Evolutionary conservation across 2,329 filamentous ascomycete species (phyloP), one percentile per base, ranked within the genome.

Genomic region (Rhinocladiella mackenziei): DNA sequence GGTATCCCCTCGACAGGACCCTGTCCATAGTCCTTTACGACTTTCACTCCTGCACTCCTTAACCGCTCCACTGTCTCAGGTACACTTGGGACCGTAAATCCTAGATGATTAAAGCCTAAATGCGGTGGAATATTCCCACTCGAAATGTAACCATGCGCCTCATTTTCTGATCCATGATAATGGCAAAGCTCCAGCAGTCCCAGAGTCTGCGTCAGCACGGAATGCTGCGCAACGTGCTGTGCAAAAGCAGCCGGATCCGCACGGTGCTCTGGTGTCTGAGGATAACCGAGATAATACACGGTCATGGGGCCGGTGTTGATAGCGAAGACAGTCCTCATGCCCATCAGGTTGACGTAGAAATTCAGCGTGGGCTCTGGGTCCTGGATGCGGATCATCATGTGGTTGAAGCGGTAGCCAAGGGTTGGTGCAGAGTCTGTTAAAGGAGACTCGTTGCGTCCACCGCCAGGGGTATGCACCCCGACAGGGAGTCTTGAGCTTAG

Each of bases 301-400:
- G 63, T 66, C 48, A 62, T 63, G 8, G 62, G 63, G 5, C 64
- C 62, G 23, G 60, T 55, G 40, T 66, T 66, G 57, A 64, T 62
- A 23, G 57, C 61, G 42, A 65, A 66, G 17, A 66, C 51, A 4
- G 64, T 57, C 10, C 64, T 61, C 63, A 67, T 65, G 44, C 63
- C 63, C 51, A 66, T 59, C 6, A 65, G 58, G 28, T 63, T 46
- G 30, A 65, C 52, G 41, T 66, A 66, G 54, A 66, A 67, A 39
- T 62, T 54, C 1, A 66, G 57, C 2, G 63, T 59, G 44, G 53
- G 53, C 17, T 50, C 18, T 9, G 63, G 64, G 26, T 65, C 56
- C 19, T 55, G 58, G 41, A 65, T 59, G 28, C 64, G 60, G 20
- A 67, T 52, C 46, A 62, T 63, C 20, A 60, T 46, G 43, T 67